Conservation (phyloP, 2,329 filamentous ascomycete species). For the Botryotinia calthae region DNA sequence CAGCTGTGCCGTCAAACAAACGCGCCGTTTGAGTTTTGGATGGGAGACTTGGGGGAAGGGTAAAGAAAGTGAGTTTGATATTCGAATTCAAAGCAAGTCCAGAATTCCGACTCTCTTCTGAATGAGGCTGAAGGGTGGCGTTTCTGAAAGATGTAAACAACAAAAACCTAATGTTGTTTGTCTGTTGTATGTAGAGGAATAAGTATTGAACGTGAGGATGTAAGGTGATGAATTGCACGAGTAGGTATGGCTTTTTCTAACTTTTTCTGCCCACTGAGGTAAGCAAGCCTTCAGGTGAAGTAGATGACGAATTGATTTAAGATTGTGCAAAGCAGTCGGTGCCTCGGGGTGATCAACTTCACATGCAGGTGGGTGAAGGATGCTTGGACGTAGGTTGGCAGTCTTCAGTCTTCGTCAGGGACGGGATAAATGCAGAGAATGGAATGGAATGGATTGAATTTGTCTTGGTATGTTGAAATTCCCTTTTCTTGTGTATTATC, state of each 20-base stretch:
- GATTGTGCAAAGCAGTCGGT: neutral
- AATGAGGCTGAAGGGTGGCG: neutral
- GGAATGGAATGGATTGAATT: neutral
- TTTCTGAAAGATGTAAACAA: neutral
- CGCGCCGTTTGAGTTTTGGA: conserved; percentile 58
- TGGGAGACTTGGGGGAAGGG: conserved; percentile 19
- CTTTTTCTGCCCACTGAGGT: neutral
- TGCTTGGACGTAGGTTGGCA: neutral
- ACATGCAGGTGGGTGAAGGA: neutral
- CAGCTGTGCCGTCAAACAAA: conserved; percentile 90
- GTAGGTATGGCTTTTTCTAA: neutral
- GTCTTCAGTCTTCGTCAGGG: too few relatives aligned
- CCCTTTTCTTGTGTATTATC: neutral
- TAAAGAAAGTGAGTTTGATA: conserved; percentile 8
- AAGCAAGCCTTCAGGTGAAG: neutral
- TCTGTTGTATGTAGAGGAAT: neutral
- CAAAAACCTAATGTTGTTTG: neutral
- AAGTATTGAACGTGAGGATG: neutral
- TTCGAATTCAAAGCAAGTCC: neutral
- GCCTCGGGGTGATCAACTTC: conserved; percentile 21
- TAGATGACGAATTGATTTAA: conserved; percentile 17
- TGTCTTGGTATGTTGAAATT: neutral
- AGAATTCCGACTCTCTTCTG: neutral
- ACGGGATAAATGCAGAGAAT: neutral
- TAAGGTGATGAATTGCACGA: neutral